Evolutionary conservation across 2,329 filamentous ascomycete species (phyloP).

Genomic region (Teratosphaeria gauchensis): DNA sequence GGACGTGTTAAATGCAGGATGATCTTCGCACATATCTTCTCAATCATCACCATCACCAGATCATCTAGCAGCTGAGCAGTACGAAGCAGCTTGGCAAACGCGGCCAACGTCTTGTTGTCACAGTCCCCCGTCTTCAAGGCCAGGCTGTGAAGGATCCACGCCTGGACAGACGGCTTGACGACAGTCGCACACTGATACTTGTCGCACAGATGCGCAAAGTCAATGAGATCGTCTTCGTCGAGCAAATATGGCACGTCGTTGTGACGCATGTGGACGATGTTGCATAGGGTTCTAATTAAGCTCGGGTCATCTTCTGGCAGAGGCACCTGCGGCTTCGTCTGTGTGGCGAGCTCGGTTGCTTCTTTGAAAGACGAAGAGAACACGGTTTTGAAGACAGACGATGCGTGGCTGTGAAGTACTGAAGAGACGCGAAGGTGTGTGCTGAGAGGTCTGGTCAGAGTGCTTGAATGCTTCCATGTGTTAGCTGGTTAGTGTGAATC

Average conservation of each 20-base stretch:
- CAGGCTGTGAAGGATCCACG: background rate
- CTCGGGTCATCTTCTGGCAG: conserved; percentile 13
- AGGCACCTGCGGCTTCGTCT: conserved; percentile 2
- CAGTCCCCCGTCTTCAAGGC: background rate
- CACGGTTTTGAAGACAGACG: conserved; percentile 15
- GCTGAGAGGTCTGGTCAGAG: background rate
- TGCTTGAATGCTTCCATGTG: background rate
- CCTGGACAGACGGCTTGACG: background rate
- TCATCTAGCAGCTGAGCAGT: background rate
- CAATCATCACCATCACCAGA: background rate
- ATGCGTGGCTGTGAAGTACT: conserved; percentile 12
- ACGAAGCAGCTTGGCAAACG: background rate
- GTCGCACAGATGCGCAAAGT: background rate
- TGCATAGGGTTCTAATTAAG: background rate
- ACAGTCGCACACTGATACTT: background rate
- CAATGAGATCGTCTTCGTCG: background rate
- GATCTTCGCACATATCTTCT: background rate
- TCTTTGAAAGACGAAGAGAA: conserved; percentile 4
- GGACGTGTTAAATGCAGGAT: background rate
- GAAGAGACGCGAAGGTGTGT: conserved; percentile 3
- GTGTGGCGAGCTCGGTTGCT: background rate
- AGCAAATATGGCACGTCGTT: background rate
- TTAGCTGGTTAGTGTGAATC: background rate
- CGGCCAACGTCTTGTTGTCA: background rate
- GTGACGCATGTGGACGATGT: background rate